Conservation (phyloP, 306 rosid genomes). For the Prunus campanulata region DNA sequence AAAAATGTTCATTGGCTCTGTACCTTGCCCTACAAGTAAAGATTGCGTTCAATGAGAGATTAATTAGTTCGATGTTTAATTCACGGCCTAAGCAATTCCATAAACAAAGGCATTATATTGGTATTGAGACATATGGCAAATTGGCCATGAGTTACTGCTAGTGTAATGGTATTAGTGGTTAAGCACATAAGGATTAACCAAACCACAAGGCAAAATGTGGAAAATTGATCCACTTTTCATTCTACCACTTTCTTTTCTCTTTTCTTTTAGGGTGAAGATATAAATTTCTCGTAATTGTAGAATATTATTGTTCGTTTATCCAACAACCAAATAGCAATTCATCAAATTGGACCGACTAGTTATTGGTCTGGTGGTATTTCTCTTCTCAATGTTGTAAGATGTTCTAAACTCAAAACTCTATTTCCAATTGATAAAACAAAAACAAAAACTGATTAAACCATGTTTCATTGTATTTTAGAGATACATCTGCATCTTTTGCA, state of each 20-base stretch:
- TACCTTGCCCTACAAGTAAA: conserved; percentile 37
- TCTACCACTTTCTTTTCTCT: neutral
- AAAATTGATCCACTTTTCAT: neutral
- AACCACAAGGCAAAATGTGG: neutral
- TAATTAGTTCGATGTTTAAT: neutral
- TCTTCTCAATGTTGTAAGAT: no score
- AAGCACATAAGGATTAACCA: no score
- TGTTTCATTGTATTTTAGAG: no score
- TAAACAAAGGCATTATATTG: neutral
- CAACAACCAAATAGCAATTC: no score
- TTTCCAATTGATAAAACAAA: no score
- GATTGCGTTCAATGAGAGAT: neutral
- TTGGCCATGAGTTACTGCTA: neutral
- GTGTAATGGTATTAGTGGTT: neutral
- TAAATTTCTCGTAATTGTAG: neutral
- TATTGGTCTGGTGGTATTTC: no score
- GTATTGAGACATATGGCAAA: neutral
- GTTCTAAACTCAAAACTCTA: no score
- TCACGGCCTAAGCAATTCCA: neutral
- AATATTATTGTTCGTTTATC: neutral
- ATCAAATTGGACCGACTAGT: no score
- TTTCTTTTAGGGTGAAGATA: neutral
- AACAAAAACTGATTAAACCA: no score
- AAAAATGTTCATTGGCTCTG: conserved; percentile 13
- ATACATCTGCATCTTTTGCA: no score